Evolutionary conservation across 805 yeast species (phyloP), one percentile per base, ranked within the genome.

Genomic region (Ogataea nonfermentans): DNA sequence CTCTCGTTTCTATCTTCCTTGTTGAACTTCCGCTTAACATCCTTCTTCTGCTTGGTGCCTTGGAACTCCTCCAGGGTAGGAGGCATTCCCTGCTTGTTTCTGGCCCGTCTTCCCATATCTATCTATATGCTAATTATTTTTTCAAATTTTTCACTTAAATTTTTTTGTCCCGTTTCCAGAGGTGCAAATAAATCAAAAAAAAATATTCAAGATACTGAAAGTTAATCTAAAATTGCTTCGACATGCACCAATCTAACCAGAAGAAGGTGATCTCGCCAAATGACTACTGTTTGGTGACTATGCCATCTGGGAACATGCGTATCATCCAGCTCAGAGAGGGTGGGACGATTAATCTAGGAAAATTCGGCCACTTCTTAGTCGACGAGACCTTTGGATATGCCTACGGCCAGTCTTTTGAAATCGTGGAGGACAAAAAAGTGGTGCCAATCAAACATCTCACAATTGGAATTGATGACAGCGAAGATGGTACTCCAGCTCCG

Each of bases 51-150:
- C 49, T 62, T 66, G 20, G 51, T 52, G 11, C 63, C 65, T 50
- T 78, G 78, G 62, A 90, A 81, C 56, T 91, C 96, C 31, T 91
- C 98, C 47, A 81, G 70, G 5, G 89, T 61, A 24, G 96, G 96
- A 52, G 98, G 98, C 43, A 76, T 85, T 32, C 88, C 93, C 68
- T 91, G 98, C 73, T 87, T 91, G 56, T 87, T 84, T 66, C 84
- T 88, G 43, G 87, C 86, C 71, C 86, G 82, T 77, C 96, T 84
- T 63, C 98, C 98, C 95, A 90, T 87, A 13, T 29, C 32, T 30
- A 14, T 35, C 15, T 43, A n/a, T 24, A 22, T 39, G 28, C 20
- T 32, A 41, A 29, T 27, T 35, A 32, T 30, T 41, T 41, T 36
- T 37, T 20, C 33, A 41, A 35, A 37, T 38, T 43, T 42, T 44